Conservation (phyloP, 2,329 filamentous ascomycete genomes). For the Fusarium newnesense region DNA sequence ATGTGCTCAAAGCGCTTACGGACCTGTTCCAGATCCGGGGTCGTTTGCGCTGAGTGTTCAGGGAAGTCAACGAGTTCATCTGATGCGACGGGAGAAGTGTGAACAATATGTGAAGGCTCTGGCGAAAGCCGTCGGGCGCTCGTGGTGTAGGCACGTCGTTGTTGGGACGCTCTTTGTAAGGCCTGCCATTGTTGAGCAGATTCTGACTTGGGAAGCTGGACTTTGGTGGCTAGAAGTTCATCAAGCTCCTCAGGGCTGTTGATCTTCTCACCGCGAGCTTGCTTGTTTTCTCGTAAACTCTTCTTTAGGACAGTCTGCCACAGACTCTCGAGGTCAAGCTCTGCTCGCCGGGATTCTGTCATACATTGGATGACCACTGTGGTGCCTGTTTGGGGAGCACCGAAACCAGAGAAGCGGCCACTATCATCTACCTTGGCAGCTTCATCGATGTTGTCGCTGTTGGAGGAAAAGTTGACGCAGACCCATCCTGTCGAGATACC, state of each 20-base stretch:
- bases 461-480: slow-evolving; percentile 85
- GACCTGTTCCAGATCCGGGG: slow-evolving; percentile 34
- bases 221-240: slow-evolving; percentile 44
- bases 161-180: slow-evolving; percentile 48
- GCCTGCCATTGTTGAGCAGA: slow-evolving; percentile 51
- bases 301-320: slow-evolving; percentile 58
- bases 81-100: neutral
- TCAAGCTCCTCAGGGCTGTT: slow-evolving; percentile 44
- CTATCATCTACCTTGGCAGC: slow-evolving; percentile 57
- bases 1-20: slow-evolving; percentile 52
- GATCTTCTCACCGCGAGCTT: slow-evolving; percentile 44
- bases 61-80: neutral
- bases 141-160: slow-evolving; percentile 51
- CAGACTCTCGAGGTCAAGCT: slow-evolving; percentile 64
- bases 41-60: neutral
- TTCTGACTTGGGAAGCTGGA: slow-evolving; percentile 47
- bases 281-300: slow-evolving; percentile 47
- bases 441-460: slow-evolving; percentile 66
- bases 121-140: slow-evolving; percentile 39
- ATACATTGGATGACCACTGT: slow-evolving; percentile 68
- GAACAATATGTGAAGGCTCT: neutral
- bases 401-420: slow-evolving; percentile 81
- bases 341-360: slow-evolving; percentile 62
- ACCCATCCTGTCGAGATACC: slow-evolving; percentile 96
- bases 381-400: slow-evolving; percentile 60